These are phyloP conservation scores for Blastomyces parvus DNA, from an alignment of 2,329 filamentous ascomycete genomes.

Conservation along the genomic window DNA sequence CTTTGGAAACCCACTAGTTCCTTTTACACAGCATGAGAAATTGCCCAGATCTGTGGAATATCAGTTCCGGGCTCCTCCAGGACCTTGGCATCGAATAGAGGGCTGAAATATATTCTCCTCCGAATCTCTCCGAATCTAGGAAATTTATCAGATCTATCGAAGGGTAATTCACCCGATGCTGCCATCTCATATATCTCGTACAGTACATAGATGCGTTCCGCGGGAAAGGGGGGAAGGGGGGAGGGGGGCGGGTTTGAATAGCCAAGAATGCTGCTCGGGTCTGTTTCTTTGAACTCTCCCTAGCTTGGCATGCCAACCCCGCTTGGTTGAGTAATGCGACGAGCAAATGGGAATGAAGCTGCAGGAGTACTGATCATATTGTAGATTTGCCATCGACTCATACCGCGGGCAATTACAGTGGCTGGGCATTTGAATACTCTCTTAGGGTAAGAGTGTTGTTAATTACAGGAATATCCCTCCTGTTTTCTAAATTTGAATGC, in stretches of 20 bases:
- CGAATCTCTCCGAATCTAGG: neutral
- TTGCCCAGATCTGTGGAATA: neutral
- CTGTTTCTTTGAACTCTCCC: neutral
- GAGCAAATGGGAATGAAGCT: neutral
- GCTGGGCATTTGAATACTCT: neutral
- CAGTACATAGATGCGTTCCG: neutral
- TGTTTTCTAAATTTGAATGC: too few relatives aligned
- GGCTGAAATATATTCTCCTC: neutral
- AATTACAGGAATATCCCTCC: neutral
- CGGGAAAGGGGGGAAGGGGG: too few relatives aligned
- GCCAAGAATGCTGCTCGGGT: neutral
- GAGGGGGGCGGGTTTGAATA: neutral
- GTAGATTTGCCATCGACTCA: neutral
- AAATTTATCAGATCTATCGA: neutral
- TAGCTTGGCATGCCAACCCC: neutral
- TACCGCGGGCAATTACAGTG: too few relatives aligned
- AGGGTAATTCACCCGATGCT: neutral
- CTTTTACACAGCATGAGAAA: neutral
- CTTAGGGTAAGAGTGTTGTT: neutral
- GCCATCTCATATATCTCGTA: neutral
- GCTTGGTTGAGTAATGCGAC: neutral
- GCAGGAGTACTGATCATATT: neutral
- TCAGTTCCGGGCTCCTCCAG: neutral
- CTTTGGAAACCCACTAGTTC: neutral
- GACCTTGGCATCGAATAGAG: neutral